phyloP scores from a whole-genome alignment of 305 asterid genomes.

The Fraxinus floribunda region DNA sequence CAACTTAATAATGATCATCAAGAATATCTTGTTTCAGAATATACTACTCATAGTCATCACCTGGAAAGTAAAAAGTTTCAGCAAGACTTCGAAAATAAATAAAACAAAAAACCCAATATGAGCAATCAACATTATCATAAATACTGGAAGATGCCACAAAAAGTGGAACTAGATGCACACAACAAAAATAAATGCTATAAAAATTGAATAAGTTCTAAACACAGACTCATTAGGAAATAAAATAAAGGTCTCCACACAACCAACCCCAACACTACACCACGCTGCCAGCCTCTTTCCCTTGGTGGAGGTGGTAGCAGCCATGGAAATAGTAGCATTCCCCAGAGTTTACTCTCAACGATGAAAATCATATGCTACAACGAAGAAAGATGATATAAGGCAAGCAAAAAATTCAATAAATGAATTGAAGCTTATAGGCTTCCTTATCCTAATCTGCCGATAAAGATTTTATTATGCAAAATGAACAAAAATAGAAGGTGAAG shows the following conservation, averaged over 20 bases:
- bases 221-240: not conserved
- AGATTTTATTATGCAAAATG: not conserved
- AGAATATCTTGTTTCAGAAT: not conserved
- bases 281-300: not conserved
- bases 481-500: not conserved
- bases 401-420: not conserved
- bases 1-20: not conserved
- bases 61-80: not conserved
- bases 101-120: not conserved
- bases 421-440: not conserved
- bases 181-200: not conserved
- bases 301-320: not conserved
- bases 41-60: not conserved
- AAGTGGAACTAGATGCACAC: not conserved
- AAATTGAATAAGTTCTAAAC: not conserved
- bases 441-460: not conserved
- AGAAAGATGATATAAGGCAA: not conserved
- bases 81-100: not conserved
- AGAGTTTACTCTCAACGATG: not conserved
- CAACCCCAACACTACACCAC: not conserved
- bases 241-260: not conserved
- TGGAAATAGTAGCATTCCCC: not conserved
- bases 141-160: not conserved
- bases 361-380: not conserved
- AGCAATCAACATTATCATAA: not conserved